Conservation (phyloP, 2,329 filamentous ascomycete genomes). For the Talaromyces marneffei region DNA sequence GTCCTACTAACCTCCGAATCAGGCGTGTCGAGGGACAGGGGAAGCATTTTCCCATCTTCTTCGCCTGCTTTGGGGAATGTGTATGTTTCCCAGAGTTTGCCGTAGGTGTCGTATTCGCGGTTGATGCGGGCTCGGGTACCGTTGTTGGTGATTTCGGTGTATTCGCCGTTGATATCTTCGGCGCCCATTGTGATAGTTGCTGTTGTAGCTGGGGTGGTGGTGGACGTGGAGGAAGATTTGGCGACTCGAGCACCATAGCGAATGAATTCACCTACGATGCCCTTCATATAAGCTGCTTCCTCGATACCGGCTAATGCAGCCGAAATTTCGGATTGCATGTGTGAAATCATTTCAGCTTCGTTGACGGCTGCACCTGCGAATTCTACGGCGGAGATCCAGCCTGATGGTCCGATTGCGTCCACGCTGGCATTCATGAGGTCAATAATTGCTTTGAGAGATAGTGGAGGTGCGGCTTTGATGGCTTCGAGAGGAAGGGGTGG, state of each 20-base stretch:
- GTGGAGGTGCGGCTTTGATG: slow-evolving; percentile 31
- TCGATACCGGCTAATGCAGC: slow-evolving; percentile 44
- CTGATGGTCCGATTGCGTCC: slow-evolving; percentile 44
- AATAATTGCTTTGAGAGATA: slow-evolving; percentile 36
- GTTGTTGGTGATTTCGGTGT: slow-evolving; percentile 28
- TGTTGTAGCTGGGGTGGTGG: slow-evolving; percentile 13
- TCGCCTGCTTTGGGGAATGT: slow-evolving; percentile 27
- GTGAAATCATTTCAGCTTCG: slow-evolving; percentile 41
- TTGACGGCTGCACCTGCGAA: slow-evolving; percentile 30
- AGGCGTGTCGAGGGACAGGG: slow-evolving; percentile 61
- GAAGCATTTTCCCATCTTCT: slow-evolving; percentile 49
- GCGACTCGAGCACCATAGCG: slow-evolving; percentile 26
- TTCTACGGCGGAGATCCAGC: slow-evolving; percentile 39
- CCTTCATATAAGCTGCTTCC: slow-evolving; percentile 43
- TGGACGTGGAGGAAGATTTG: slow-evolving; percentile 8
- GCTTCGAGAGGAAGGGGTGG: slow-evolving; percentile 32
- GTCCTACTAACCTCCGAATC: slow-evolving; percentile 39
- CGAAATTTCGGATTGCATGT: slow-evolving; percentile 45
- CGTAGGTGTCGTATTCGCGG: slow-evolving; percentile 14
- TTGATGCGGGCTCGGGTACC: slow-evolving; percentile 5
- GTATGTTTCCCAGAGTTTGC: slow-evolving; percentile 15
- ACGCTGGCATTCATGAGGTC: slow-evolving; percentile 41
- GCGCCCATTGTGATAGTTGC: slow-evolving; percentile 24
- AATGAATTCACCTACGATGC: slow-evolving; percentile 43
- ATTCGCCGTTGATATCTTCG: slow-evolving; percentile 38